phyloP scores from a whole-genome alignment of 2,329 filamentous ascomycete genomes.

The Parafenestella ontariensis region DNA sequence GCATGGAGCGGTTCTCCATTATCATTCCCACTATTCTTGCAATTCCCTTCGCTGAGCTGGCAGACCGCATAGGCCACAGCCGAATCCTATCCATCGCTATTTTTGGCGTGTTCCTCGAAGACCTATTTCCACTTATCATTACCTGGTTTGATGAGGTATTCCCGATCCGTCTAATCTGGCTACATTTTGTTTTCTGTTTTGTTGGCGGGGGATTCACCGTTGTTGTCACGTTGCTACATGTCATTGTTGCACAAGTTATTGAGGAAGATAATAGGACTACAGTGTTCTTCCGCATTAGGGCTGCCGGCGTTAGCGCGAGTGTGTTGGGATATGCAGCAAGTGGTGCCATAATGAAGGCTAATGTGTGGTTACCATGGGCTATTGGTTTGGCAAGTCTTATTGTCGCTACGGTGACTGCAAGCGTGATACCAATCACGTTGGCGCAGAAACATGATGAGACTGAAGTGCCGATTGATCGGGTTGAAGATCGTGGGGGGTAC shows the following conservation, averaged over 20 bases:
- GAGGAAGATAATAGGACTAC: slow-evolving; percentile 17
- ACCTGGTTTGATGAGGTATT: slow-evolving; percentile 22
- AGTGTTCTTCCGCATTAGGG: slow-evolving; percentile 22
- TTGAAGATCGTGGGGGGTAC: background rate
- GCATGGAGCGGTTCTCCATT: slow-evolving; percentile 23
- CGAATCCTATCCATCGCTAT: slow-evolving; percentile 22
- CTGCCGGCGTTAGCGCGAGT: slow-evolving; percentile 21
- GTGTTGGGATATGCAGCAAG: slow-evolving; percentile 22
- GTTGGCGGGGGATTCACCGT: slow-evolving; percentile 24
- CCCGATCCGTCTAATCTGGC: slow-evolving; percentile 22
- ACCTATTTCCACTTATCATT: slow-evolving; percentile 18
- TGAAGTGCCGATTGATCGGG: background rate
- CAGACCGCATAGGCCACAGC: slow-evolving; percentile 24
- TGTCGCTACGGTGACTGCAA: slow-evolving; percentile 8
- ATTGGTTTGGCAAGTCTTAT: slow-evolving; percentile 13
- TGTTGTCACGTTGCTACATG: slow-evolving; percentile 22
- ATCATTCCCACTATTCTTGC: slow-evolving; percentile 26
- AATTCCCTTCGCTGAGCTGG: slow-evolving; percentile 26
- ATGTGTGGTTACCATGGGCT: slow-evolving; percentile 17
- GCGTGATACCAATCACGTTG: slow-evolving; percentile 13
- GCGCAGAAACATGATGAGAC: background rate
- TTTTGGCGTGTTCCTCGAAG: slow-evolving; percentile 21
- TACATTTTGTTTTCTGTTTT: slow-evolving; percentile 22
- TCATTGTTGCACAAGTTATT: slow-evolving; percentile 26
- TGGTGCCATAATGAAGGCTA: slow-evolving; percentile 16